Percentiles rank a stretch among this genome's conserved stretches.
Evolutionary conservation across 768 basidiomycete species (phyloP).

Genomic region (Russula dissimulans): DNA sequence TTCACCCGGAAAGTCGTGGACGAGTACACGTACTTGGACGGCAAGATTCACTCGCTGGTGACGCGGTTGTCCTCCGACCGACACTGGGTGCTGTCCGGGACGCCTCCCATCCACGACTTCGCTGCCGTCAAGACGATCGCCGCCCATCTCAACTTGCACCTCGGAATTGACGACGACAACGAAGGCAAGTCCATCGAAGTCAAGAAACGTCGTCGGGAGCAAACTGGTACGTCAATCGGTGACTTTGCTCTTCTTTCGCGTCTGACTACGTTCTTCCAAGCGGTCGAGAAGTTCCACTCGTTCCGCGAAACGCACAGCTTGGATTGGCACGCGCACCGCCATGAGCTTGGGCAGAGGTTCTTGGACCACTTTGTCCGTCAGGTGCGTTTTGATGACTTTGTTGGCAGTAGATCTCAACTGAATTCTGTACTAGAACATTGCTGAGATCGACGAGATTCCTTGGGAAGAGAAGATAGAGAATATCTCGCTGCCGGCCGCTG

Average conservation of each 20-base stretch:
- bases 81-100: slow-evolving; percentile 95
- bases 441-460: slow-evolving; percentile 94
- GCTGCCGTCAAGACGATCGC: slow-evolving; percentile 85
- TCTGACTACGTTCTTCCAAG: slow-evolving; percentile 29
- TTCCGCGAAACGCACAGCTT: slow-evolving; percentile 90
- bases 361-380: slow-evolving; percentile 77
- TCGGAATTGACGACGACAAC: slow-evolving; percentile 83
- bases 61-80: slow-evolving; percentile 68
- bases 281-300: slow-evolving; percentile 89
- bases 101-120: slow-evolving; percentile 89
- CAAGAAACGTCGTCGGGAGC: slow-evolving; percentile 74
- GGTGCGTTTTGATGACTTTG: slow-evolving; percentile 34
- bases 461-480: slow-evolving; percentile 54
- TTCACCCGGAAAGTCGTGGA: slow-evolving; percentile 85
- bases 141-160: slow-evolving; percentile 79
- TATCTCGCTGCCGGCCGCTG: slow-evolving; percentile 80
- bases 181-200: slow-evolving; percentile 68
- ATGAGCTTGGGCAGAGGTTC: slow-evolving; percentile 74
- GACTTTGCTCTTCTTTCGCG: neutral
- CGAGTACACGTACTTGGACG: slow-evolving; percentile 89
- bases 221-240: slow-evolving; percentile 50
- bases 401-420: neutral
- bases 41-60: slow-evolving; percentile 68
- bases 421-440: slow-evolving; percentile 57
- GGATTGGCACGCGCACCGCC: slow-evolving; percentile 88